Evolutionary conservation across 768 basidiomycete species (phyloP), one percentile per base, ranked within the genome.

Genomic region (Dacryopinax primogenitus): DNA sequence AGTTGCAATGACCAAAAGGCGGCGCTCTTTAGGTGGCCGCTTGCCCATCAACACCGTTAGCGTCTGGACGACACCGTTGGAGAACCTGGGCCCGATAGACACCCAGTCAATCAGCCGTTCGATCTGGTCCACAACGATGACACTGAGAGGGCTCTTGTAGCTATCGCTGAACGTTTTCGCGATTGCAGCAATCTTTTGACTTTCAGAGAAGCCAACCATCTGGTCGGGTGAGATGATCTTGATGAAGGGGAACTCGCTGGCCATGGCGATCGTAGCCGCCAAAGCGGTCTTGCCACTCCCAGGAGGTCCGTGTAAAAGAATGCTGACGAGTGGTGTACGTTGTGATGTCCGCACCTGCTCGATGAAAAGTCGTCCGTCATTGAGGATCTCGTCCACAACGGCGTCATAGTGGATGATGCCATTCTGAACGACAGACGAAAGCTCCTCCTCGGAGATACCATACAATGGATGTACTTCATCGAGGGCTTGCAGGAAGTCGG

Each of bases 391-490:
- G 72, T 95, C 86, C 70, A 98, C 77, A 39, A 80, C 78, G 6
- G 72, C 66, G 74, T 85, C 86, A 73, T 83, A 96, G 72, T 92
- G 91, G 45, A 97, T 92, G 74, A 98, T 98, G 1, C 96, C 96
- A 72, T 98, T 91, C 75, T 94, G 90, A 23, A 98, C 87, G 64
- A 96, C 92, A 69, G 88, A 85, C 69, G 87, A 82, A 18, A 99
- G 78, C 76, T 99, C 95, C 74, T 95, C 94, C 75, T 98, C 96
- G 0, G 95, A 87, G 1, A 96, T 92, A 84, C 96, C 96, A 73
- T 92, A 99, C 18, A 94, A 92, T 11, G 96, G 92, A 68, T 92
- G 90, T 0, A 98, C 91, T 72, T 99, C 96, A 0, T 92, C 88
- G 62, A 99, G 77, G 0, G 95, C 96, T 71, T 83, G 83, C 81